These are phyloP conservation scores for Cutaneotrichosporon sp. DNA, from an alignment of 1,284 basidiomycete species.

Conservation along the genomic window DNA sequence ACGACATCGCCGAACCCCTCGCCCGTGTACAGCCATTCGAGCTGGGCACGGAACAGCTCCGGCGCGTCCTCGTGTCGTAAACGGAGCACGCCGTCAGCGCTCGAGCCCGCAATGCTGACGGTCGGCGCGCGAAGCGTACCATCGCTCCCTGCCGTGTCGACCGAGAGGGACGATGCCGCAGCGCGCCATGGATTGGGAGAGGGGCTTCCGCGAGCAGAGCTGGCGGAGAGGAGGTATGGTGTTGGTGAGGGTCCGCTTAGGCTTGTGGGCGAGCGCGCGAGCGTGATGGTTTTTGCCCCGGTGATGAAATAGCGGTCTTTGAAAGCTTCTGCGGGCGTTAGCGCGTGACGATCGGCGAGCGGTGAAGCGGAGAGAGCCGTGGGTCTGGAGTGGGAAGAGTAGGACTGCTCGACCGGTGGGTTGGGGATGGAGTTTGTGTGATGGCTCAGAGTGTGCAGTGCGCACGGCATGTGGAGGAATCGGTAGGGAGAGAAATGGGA, in stretches of 20 bases:
- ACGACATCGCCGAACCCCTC: constrained; percentile 78
- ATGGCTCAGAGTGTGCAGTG: not conserved
- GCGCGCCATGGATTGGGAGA: constrained; percentile 11
- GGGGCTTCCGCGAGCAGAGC: constrained; percentile 22
- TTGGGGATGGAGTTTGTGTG: no score
- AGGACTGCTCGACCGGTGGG: no score
- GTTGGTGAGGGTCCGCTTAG: constrained; percentile 20
- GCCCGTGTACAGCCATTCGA: constrained; percentile 61
- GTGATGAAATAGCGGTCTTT: constrained; percentile 71
- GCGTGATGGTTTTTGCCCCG: constrained; percentile 15
- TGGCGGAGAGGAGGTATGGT: constrained; percentile 18
- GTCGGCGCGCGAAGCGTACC: constrained; percentile 35
- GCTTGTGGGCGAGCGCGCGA: constrained; percentile 48
- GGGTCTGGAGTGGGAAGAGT: not conserved
- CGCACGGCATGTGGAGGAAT: no score
- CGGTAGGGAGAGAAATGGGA: no score
- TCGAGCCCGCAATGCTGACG: constrained; percentile 13
- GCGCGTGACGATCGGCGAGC: not conserved
- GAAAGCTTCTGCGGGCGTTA: constrained; percentile 58
- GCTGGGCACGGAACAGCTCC: constrained; percentile 74
- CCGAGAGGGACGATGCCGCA: constrained; percentile 29
- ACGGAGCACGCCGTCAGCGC: constrained; percentile 51
- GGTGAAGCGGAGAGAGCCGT: not conserved
- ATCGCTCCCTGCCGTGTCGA: constrained; percentile 30
- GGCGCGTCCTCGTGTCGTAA: constrained; percentile 69